Base-by-base conservation (phyloP, 2,329 filamentous ascomycete species). In the Pyricularia sp. region DNA sequence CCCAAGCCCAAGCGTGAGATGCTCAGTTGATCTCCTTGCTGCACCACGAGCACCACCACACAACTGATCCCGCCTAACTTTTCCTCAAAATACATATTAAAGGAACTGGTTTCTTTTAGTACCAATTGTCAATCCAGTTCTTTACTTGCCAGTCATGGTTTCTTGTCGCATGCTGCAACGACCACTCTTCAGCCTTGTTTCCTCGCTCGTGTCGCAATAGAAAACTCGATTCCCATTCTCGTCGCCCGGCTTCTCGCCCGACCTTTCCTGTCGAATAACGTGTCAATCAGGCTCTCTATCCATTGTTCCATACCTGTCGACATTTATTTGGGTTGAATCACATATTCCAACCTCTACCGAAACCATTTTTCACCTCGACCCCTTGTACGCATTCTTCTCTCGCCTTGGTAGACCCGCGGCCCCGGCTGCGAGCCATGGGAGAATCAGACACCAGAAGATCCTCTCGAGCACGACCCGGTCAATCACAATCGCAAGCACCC, bases 401-500 rank as follows among this genome's bases (percentile, higher is more conserved):
- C 67, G 24, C 70, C 69, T 69, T 66, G 69, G 64, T 65, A 71
- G 74, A 70, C 69, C 69, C 10, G 68, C 71, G 70, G 71, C 70
- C 66, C 66, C 69, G 67, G 72, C 72, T 70, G 73, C 72, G 71
- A 75, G 79, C 79, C 80, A 84, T 84, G 83, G 82, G 83, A 81
- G 82, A 80, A 73, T 78, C 78, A 71, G 84, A 89, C 74, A 90
- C 90, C 75, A 89, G 93, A 78, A 90, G 93, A 75, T 96, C 93
- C 73, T 94, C 93, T 77, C 88, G 93, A 83, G 91, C 91, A 80
- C 90, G 91, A 78, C 85, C 84, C 74, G 86, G 86, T 71, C 89
- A 93, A 80, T 84, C 87, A 72, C 84, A 86, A 77, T 86, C 88
- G 71, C 87, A 91, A 71, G 88, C 91, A 71, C 91, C 89, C 68